Evolutionary conservation across 148 eudicot genomes (phyloP), one percentile per base, ranked within the genome.

Genomic region (Amaranthus palmeri): DNA sequence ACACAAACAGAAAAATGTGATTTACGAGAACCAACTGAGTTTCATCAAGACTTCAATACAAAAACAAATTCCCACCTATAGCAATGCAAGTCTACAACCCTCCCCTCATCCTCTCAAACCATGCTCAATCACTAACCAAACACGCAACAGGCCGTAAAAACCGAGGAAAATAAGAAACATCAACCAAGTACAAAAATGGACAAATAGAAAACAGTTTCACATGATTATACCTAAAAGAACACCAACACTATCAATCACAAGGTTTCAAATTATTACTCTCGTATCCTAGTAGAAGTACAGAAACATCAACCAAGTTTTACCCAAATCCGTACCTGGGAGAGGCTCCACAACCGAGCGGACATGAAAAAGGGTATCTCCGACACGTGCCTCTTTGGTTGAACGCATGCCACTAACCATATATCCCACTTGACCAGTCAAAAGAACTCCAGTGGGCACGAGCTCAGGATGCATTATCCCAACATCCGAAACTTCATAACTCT

Each of bases 391-490:
- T 80, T 86, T 89, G 41, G 97, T 89, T 56, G 98, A 88, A 43
- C 98, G 90, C 98, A 95, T 95, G 79, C 98, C 98, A 69, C 78
- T 95, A 45, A 93, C 97, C 69, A 95, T 72, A 82, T 95, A 95
- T 47, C 98, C 98, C 55, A 95, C 98, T 78, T 95, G 98, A 56
- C 98, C 98, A 12, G 93, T 84, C 63, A 95, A 85, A 77, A 95
- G 97, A 50, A 95, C 71, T 53, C 97, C 98, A 66, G 98, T 95
- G 43, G 89, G 81, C 18, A 79, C 86, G 47, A 95, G 93, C 76
- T 95, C 98, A 51, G 98, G 98, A 80, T 95, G 97, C 98, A 95
- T 89, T 68, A 95, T 85, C 18, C 98, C 98, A 73, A 91, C 96
- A 80, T 91, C 98, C 65, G 86, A 76, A 80, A 89, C 87, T 80